Evolutionary conservation across 371 early-diverging fungal species (phyloP), one percentile per base, ranked within the genome.

Genomic region (Mucor velutinosus): DNA sequence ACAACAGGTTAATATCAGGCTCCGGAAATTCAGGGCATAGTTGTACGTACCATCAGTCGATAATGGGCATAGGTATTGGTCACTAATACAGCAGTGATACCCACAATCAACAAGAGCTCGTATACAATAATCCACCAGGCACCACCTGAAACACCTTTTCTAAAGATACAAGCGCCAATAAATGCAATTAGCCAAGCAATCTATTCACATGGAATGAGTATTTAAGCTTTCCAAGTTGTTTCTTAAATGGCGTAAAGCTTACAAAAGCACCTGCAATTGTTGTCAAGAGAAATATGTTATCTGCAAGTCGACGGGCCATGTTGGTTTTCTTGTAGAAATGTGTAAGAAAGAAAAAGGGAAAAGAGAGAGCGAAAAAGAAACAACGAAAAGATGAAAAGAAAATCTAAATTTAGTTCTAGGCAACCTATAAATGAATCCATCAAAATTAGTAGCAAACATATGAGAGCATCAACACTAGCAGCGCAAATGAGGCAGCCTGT

Each of bases 121-220:
- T 72, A 83, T 19, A 83, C 69, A 55, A 80, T 55, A 23, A 83
- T 71, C 83, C 83, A 83, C 77, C 80, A 83, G 14, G 72, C 69
- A 32, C 65, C 74, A 32, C 73, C 69, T n/a, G 59, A 15, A 23
- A 78, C 47, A 25, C 49, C 51, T 8, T 21, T 39, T 49, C 75
- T 66, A 27, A 74, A 58, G 4, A 76, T 73, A 64, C 79, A 78
- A 11, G 76, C 68, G 32, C 76, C 80, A 30, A 79, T 71, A 66
- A 83, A 77, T 0, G 81, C 69, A 65, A 83, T 76, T 8, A 83
- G 58, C 83, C 83, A 83, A 47, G 74, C 73, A 64, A 45, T 15
- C 32, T 43, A 43, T 35, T 35, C 0, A 2, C n/a, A 39, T 55
- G 27, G 4, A n/a, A 5, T 32, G 7, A 57, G 58, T 57, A 21